Percentiles rank a stretch among this genome's conserved stretches.
Conservation (phyloP, 2,329 filamentous ascomycete genomes). For the Cladobotryum protrusum region DNA sequence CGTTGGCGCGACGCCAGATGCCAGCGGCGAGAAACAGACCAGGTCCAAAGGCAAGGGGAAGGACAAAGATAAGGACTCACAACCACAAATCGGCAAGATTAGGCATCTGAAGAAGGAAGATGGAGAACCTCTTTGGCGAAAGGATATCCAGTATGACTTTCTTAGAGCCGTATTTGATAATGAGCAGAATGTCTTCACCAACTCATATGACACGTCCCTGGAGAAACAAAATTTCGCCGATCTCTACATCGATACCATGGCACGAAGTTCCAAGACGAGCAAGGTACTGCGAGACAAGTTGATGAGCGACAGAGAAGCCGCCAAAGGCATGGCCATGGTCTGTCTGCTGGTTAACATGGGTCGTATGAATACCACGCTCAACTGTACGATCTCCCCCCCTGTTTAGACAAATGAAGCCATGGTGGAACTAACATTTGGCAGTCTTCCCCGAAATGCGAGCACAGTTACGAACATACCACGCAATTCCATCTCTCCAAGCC, state of each 20-base stretch:
- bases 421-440: slow-evolving; percentile 30
- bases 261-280: slow-evolving; percentile 96
- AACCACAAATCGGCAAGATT: slow-evolving; percentile 59
- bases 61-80: slow-evolving; percentile 29
- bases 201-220: slow-evolving; percentile 66
- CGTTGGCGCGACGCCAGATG: slow-evolving; percentile 37
- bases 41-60: slow-evolving; percentile 28
- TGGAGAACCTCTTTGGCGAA: slow-evolving; percentile 78
- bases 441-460: slow-evolving; percentile 99
- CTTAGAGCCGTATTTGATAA: slow-evolving; percentile 75
- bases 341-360: slow-evolving; percentile 95
- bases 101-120: slow-evolving; percentile 83
- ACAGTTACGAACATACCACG: slow-evolving; percentile 94
- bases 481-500: slow-evolving; percentile 91
- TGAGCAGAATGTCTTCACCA: slow-evolving; percentile 72
- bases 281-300: slow-evolving; percentile 97
- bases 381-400: slow-evolving; percentile 56
- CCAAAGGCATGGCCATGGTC: slow-evolving; percentile 99
- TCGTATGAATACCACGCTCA: slow-evolving; percentile 97
- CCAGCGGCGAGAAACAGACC: slow-evolving; percentile 32
- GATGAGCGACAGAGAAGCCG: slow-evolving; percentile 81
- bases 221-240: slow-evolving; percentile 81
- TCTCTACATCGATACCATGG: slow-evolving; percentile 98
- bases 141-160: slow-evolving; percentile 86
- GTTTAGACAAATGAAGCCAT: slow-evolving; percentile 13